phyloP scores from a whole-genome alignment of 148 eudicot species.

The Camellia granthamiana region DNA sequence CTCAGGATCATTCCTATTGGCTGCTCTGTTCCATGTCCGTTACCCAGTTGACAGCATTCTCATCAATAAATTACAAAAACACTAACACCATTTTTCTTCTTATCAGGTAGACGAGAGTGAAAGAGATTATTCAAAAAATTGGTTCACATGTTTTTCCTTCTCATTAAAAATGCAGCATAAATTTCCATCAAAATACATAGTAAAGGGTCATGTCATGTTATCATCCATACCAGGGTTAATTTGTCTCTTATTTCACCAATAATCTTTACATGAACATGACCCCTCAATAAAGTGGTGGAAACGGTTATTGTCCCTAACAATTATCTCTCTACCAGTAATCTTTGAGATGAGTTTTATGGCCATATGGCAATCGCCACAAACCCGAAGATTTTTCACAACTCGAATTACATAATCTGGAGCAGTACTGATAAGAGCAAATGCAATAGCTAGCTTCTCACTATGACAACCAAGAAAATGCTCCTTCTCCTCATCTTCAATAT shows the following conservation, averaged over 20 bases:
- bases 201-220: neutral
- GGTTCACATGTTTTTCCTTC: neutral
- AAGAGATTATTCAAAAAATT: neutral
- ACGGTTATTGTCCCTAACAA: slow-evolving; percentile 12
- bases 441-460: slow-evolving; percentile 17
- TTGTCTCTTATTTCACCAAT: slow-evolving; percentile 1
- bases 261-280: slow-evolving; percentile 16
- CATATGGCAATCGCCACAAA: slow-evolving; percentile 14
- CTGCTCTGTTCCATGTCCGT: slow-evolving; percentile 53
- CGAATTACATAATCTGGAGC: slow-evolving; percentile 5
- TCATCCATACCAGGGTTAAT: neutral
- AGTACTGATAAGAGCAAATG: slow-evolving; percentile 13
- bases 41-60: slow-evolving; percentile 65
- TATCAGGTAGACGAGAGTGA: neutral
- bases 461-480: slow-evolving; percentile 17
- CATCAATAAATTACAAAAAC: neutral
- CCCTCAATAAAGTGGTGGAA: slow-evolving; percentile 7
- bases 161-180: neutral
- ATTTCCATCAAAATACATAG: neutral
- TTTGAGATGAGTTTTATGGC: slow-evolving; percentile 14
- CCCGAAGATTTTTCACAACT: slow-evolving; percentile 15
- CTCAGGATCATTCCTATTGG: slow-evolving; percentile 78
- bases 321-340: slow-evolving; percentile 12
- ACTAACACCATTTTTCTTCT: neutral
- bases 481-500: slow-evolving; percentile 18